Conservation (phyloP, 2,329 filamentous ascomycete species). For the Fusarium oxysporum region DNA sequence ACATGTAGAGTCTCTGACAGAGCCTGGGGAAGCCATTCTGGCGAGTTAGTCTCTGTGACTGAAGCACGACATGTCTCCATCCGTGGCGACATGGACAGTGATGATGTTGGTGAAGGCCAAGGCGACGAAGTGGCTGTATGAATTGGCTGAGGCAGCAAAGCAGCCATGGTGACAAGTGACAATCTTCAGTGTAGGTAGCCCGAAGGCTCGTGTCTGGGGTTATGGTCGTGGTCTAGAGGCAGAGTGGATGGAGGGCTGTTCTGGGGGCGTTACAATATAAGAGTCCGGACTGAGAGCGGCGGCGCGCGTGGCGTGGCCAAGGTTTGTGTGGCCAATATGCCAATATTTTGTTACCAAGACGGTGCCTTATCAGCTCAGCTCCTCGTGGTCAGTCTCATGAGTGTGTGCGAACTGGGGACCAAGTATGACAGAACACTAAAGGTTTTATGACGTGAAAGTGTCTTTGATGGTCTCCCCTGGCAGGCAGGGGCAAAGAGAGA, state of each 20-base stretch:
- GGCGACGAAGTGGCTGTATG: slow-evolving; percentile 22
- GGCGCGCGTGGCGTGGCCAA: slow-evolving; percentile 37
- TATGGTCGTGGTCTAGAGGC: slow-evolving; percentile 11
- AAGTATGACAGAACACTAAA: slow-evolving; percentile 21
- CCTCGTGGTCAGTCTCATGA: slow-evolving; percentile 23
- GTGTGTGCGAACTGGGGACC: neutral
- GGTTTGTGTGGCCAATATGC: slow-evolving; percentile 40
- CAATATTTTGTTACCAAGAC: slow-evolving; percentile 33
- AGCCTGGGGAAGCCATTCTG: slow-evolving; percentile 28
- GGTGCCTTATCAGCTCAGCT: slow-evolving; percentile 30
- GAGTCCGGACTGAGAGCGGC: slow-evolving; percentile 37
- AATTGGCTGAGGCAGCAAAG: slow-evolving; percentile 34
- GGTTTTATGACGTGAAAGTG: slow-evolving; percentile 28
- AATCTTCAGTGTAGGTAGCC: slow-evolving; percentile 1
- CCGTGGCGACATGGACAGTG: slow-evolving; percentile 29
- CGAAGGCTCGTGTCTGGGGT: slow-evolving; percentile 8
- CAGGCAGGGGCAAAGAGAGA: slow-evolving; percentile 25
- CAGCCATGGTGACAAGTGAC: slow-evolving; percentile 27
- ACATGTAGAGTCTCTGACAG: slow-evolving; percentile 41
- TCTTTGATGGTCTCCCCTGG: slow-evolving; percentile 30
- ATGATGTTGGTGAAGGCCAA: slow-evolving; percentile 25
- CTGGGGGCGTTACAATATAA: slow-evolving; percentile 40
- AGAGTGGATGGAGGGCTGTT: slow-evolving; percentile 24
- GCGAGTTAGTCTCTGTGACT: slow-evolving; percentile 6
- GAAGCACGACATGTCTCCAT: slow-evolving; percentile 23